Evolutionary conservation across 208 protist genomes (phyloP).

Genomic region (Acanthamoeba healyi): DNA sequence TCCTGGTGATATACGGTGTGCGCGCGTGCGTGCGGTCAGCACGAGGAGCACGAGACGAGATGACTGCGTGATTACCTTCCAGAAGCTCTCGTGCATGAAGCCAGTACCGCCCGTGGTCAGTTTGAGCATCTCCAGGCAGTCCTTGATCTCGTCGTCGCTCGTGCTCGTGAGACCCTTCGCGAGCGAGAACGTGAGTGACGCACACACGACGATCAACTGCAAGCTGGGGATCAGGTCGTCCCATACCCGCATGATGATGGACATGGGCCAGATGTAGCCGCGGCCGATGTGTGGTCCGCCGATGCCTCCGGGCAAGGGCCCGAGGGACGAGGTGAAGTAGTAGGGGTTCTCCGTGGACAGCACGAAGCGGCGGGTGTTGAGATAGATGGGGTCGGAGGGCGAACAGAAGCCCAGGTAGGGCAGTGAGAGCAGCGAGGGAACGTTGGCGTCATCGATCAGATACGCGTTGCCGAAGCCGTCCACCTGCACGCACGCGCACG

Average conservation of each 20-base stretch:
- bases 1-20: conserved; percentile 1
- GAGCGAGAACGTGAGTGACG: not conserved
- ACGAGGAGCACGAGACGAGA: too few relatives aligned
- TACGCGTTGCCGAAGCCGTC: conserved; percentile 78
- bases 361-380: conserved; percentile 44
- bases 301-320: conserved; percentile 60
- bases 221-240: not conserved
- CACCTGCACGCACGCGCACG: conserved; percentile 15
- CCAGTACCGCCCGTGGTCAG: not conserved
- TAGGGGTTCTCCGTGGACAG: conserved; percentile 49
- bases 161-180: conserved; percentile 61
- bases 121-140: conserved; percentile 53
- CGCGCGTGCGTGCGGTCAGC: too few relatives aligned
- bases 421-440: conserved; percentile 78
- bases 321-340: conserved; percentile 1
- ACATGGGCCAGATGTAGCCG: conserved; percentile 83
- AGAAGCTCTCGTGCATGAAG: conserved; percentile 84
- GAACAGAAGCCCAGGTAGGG: conserved; percentile 77
- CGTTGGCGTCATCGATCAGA: conserved; percentile 84
- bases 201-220: not conserved
- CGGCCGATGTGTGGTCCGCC: conserved; percentile 79
- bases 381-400: conserved; percentile 63
- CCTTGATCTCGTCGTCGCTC: conserved; percentile 71
- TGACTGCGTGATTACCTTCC: too few relatives aligned
- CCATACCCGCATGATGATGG: conserved; percentile 78